Base-by-base conservation (phyloP, 371 early-diverging fungal species). In the Saksenaea oblongispora region DNA sequence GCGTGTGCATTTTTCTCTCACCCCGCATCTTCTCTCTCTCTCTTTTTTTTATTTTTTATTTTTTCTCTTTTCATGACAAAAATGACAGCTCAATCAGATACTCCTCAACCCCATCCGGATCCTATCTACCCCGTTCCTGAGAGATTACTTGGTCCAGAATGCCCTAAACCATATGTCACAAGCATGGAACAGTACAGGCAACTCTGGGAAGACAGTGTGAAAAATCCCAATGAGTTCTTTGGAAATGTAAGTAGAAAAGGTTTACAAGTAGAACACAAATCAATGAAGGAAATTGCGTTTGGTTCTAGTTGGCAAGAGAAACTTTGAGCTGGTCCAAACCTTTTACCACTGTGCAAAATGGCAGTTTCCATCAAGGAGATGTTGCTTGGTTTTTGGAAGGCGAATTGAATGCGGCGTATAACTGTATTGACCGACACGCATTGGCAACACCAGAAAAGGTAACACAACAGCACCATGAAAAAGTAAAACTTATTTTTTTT, bases 401-500 rank as follows among this genome's bases (percentile, higher is more conserved):
- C 34, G 78, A 88, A 72, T 76, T 98, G 63, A 98, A 98, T 76
- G 93, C 92, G 18, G 87, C 91, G 54, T 93, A 93, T 84, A 98
- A 97, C 84, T 95, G 95, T 79, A 88, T 98, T 22, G 98, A 98
- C 71, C 90, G 97, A 53, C 95, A 95, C 78, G 96, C 93, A 42
- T 44, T 74, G 37, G 54, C 73, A 24, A 77, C 80, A 56, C 90
- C 91, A 14, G 69, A 79, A 63, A 79, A 78, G 77, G 82, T 82
- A 69, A 63, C 36, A 47, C 61, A 18, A 17, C 44, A 39, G 34
- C 34, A 31, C 59, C 59, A 18, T 28, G n/a, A 26, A 55, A 55
- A 55, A 28, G 10, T 10, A 34, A 55, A 15, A 15, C 56, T 53
- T 34, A n/a, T 35, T 55, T 13, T 17, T 34, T 22, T 17, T 56